Evolutionary conservation across 768 basidiomycete species (phyloP).

Genomic region (Kwoniella botswanensis): DNA sequence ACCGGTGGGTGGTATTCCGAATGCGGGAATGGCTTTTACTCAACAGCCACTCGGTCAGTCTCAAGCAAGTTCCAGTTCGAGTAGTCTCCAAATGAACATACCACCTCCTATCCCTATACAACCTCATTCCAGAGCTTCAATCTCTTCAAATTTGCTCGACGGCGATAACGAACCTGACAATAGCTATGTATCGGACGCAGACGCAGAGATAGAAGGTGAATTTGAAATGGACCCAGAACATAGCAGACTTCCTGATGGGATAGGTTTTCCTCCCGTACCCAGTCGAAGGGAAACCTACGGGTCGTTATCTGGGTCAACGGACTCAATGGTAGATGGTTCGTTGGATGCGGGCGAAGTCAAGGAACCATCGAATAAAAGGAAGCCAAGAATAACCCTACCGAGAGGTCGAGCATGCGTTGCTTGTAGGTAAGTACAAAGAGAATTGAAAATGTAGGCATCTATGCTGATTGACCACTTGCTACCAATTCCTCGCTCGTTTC

Average conservation of each 20-base stretch:
- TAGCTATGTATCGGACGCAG: slow-evolving; percentile 2
- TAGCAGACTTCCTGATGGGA: background rate
- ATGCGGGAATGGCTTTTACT: background rate
- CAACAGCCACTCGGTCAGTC: background rate
- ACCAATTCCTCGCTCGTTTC: too few relatives aligned
- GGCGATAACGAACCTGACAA: background rate
- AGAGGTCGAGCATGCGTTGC: slow-evolving; percentile 48
- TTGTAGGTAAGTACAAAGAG: slow-evolving; percentile 29
- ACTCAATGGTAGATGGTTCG: slow-evolving; percentile 18
- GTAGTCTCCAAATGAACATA: background rate
- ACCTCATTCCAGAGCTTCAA: background rate
- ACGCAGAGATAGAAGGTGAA: slow-evolving; percentile 5
- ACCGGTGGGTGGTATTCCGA: background rate
- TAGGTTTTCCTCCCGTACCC: background rate
- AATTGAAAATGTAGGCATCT: too few relatives aligned
- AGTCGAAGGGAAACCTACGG: slow-evolving; percentile 9
- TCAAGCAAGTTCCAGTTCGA: background rate
- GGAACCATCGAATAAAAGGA: slow-evolving; percentile 27
- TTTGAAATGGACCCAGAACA: background rate
- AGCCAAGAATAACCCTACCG: slow-evolving; percentile 41
- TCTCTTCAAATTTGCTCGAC: background rate
- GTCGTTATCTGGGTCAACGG: slow-evolving; percentile 25
- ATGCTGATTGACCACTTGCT: too few relatives aligned
- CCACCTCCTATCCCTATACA: background rate
- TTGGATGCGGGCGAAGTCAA: slow-evolving; percentile 5